Base-by-base conservation (phyloP, 257 asterid species). In the Nicotiana knightiana region DNA sequence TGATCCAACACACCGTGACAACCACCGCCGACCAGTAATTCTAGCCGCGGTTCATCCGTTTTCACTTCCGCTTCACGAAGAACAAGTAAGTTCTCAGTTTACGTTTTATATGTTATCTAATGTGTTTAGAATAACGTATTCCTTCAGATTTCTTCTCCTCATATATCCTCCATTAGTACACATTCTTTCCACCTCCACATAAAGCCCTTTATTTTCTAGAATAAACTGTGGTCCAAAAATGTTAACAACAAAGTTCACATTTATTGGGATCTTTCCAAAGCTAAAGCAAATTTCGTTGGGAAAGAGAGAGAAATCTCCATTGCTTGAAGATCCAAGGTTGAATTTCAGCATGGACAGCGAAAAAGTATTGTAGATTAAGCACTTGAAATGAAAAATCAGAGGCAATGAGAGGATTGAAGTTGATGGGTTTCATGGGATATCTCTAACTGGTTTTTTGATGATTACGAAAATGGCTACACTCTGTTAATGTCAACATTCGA, bases 301-400 rank as follows among this genome's bases (percentile, higher is more conserved):
- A 24, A 53, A 35, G 89, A 86, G 28, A 77, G 89, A 30, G 79
- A 83, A 17, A 71, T 90, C 0, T 79, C 88, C 0, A 83, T 90
- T 53, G 92, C 89, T 21, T 90, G 91, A 75, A 18, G 89, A 87
- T 57, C 89, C 92, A 18, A 83, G 86, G 46, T 59, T 90, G 32
- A 84, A 57, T 37, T 79, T 90, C 6, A 43, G 65, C 43, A 48
- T 90, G 6, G 91, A 86, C 64, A 71, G 62, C 58, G 70, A 86
- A 67, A 83, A 81, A 82, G 88, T 83, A 13, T 48, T 90, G 66
- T 85, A 87, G 77, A 84, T 90, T 9, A 90, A 89, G 89, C 92
- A 88, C 33, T 63, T 89, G 64, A 89, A 86, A 24, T 90, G 94
- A 92, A 90, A 90, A 65, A 87, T 90, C 86, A 85, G 94, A 63